These are phyloP conservation scores for Tillandsia leiboldiana DNA, from an alignment of 176 grass and related monocot genomes.

Conservation along the genomic window DNA sequence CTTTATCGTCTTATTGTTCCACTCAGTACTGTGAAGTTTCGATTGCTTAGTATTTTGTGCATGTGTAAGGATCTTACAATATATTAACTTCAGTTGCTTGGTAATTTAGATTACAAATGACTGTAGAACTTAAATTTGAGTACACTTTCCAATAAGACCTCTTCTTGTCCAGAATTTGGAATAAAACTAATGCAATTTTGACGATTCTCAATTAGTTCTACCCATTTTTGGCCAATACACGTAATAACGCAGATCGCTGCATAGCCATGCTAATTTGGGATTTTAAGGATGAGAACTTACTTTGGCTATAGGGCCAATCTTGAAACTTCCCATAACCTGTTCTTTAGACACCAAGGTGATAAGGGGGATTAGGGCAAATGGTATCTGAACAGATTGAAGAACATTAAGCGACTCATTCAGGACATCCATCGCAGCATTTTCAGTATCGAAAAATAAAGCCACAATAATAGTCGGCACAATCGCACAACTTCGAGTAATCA, in stretches of 20 bases:
- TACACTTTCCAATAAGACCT: too few species aligned
- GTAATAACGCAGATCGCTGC: neutral
- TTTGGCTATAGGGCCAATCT: constrained; percentile 66
- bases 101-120: too few species aligned
- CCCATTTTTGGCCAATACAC: neutral
- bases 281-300: constrained; percentile 30
- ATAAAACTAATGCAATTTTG: too few species aligned
- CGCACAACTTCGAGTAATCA: constrained; percentile 82
- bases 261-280: constrained; percentile 8
- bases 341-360: constrained; percentile 91
- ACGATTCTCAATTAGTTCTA: neutral
- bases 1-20: too few species aligned
- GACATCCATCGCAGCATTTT: constrained; percentile 74
- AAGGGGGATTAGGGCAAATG: constrained; percentile 89
- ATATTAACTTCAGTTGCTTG: too few species aligned
- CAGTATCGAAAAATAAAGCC: constrained; percentile 84
- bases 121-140: too few species aligned
- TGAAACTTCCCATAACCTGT: constrained; percentile 76
- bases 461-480: constrained; percentile 91
- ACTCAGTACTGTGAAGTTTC: too few species aligned
- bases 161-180: too few species aligned
- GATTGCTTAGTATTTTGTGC: too few species aligned
- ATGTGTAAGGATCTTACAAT: too few species aligned
- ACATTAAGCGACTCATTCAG: constrained; percentile 94
- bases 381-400: constrained; percentile 94